A percentile compares a stretch with the other conserved stretches of the same genome.
phyloP scores from a whole-genome alignment of 208 protist genomes.

The Trypanosoma platydactyli region DNA sequence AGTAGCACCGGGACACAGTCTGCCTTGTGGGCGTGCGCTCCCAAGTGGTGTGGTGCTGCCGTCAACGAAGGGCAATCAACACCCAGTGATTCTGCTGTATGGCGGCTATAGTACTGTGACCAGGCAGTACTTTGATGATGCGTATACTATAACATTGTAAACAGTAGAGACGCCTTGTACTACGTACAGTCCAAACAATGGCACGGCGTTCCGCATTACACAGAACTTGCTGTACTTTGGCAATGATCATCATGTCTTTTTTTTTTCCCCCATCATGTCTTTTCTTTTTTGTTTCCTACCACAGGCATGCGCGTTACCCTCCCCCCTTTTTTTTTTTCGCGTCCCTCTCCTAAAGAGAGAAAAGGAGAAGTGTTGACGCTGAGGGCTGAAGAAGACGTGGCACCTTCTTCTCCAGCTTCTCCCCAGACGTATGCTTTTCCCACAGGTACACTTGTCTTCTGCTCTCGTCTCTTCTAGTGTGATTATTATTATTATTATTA shows the following conservation, averaged over 20 bases:
- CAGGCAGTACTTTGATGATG: conserved; percentile 24
- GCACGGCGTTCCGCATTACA: no score
- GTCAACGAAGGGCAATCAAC: neutral
- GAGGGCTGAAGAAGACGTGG: no score
- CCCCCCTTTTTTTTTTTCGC: conserved; percentile 24
- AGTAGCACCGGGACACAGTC: conserved; percentile 6
- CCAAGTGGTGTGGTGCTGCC: conserved; percentile 19
- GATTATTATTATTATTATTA: conserved; percentile 23
- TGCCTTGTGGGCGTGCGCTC: conserved; percentile 6
- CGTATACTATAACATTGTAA: conserved; percentile 21
- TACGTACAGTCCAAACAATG: neutral
- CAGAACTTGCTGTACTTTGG: neutral
- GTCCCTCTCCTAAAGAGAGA: neutral
- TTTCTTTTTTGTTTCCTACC: no score
- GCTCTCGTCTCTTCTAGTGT: neutral
- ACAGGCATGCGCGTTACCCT: no score
- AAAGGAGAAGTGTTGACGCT: no score
- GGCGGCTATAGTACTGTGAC: conserved; percentile 20
- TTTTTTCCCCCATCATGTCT: no score
- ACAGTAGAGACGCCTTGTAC: neutral
- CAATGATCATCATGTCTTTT: conserved; percentile 7
- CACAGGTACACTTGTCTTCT: neutral
- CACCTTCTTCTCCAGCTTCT: no score
- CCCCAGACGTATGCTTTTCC: no score
- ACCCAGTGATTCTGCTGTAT: conserved; percentile 23